Base-by-base conservation (phyloP, 164 flowering plant genomes). In the Vitis riparia region DNA sequence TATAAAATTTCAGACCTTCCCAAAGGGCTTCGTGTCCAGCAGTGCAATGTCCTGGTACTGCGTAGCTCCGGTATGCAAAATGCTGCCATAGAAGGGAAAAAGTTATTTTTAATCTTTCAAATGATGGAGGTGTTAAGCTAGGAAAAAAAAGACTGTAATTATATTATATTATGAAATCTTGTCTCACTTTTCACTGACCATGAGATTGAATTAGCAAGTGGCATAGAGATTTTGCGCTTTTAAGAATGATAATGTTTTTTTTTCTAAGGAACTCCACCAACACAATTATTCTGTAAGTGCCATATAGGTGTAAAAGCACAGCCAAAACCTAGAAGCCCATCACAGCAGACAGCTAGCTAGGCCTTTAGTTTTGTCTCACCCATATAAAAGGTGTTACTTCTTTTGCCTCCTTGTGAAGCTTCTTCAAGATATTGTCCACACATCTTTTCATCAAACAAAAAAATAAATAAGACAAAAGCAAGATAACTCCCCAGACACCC, bases 11-110 rank as follows among this genome's bases (percentile, higher is more conserved):
- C 19, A n/a, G 12, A 93, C 98, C 94, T 93, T 94, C 60, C 98
- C 98, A 76, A 91, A 94, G 65, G 91, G 96, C 75, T 89, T 94
- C 37, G 97, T 94, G 81, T 94, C 97, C 82, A 94, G 78, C 47
- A 94, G 80, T 55, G 88, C 88, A 71, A 94, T 90, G 76, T 94
- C 96, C 80, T 94, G 98, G 73, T 68, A 94, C 75, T 79, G 86
- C 67, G 88, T 78, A 29, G 87, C 80, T 68, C 92, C 96, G 55
- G 93, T 88, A 58, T 94, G 94, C 82, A 94, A 76, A 68, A 94
- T 87, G 63, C 98, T 93, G 85, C 74, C 70, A 61, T 30, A 5
- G 66, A 30, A 60, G 11, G 51, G 53, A 69, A 49, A 55, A 55
- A 49, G 48, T 17, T 10, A 62, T n/a, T 27, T 27, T 55, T 23